These are phyloP conservation scores for Gossypium mustelinum DNA, from an alignment of 345 rosid species.

Conservation along the genomic window DNA sequence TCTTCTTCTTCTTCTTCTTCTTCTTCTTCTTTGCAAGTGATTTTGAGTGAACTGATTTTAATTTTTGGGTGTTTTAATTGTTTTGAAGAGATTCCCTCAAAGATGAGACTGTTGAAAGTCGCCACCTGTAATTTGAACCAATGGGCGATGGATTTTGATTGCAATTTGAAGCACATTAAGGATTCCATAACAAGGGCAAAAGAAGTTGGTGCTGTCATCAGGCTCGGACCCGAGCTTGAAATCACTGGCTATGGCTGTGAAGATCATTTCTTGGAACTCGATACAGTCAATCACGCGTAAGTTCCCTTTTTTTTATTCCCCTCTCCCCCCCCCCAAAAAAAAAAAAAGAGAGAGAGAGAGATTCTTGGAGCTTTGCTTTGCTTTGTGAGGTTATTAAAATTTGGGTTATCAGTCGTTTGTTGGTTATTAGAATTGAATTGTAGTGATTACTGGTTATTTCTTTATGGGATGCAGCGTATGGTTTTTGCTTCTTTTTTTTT, in stretches of 20 bases:
- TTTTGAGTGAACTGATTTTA: background rate
- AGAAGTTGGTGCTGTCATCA: constrained; percentile 66
- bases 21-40: background rate
- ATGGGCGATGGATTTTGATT: constrained; percentile 94
- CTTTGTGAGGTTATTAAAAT: background rate
- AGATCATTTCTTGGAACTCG: constrained; percentile 94
- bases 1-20: background rate
- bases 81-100: background rate
- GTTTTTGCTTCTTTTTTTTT: background rate
- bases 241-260: constrained; percentile 98
- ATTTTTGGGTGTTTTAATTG: constrained; percentile 3
- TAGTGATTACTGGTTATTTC: background rate
- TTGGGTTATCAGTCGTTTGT: background rate
- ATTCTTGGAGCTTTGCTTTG: background rate
- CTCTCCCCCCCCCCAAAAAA: too few relatives aligned
- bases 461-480: background rate
- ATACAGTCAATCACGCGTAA: constrained; percentile 75
- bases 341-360: background rate
- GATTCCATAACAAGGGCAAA: constrained; percentile 65
- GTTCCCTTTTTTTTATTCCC: constrained; percentile 9
- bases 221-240: constrained; percentile 98
- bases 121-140: constrained; percentile 92
- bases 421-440: constrained; percentile 1
- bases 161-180: constrained; percentile 71
- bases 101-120: constrained; percentile 75